Evolutionary conservation across 768 basidiomycete species (phyloP).

Genomic region (Gloeopeniophorella convolvens): DNA sequence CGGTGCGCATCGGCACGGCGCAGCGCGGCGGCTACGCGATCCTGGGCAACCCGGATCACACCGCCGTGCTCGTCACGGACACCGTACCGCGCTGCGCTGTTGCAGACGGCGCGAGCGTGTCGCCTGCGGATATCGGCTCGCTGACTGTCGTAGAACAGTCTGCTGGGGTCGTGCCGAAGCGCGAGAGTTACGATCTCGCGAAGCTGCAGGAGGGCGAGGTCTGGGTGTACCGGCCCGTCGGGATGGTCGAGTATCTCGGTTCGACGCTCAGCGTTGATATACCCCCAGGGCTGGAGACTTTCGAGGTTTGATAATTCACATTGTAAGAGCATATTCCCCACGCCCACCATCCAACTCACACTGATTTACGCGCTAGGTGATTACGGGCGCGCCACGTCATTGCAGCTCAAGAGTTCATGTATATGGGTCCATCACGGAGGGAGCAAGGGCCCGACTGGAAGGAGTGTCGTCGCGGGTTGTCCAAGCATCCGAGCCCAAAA

Average conservation of each 20-base stretch:
- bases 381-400: no score
- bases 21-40: conserved; percentile 22
- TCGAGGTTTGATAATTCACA: no score
- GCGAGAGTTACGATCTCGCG: conserved; percentile 37
- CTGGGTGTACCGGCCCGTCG: conserved; percentile 51
- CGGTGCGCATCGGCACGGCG: conserved; percentile 24
- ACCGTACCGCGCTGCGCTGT: conserved; percentile 27
- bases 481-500: no score
- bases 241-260: conserved; percentile 33
- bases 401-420: no score
- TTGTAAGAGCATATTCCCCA: no score
- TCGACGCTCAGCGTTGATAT: conserved; percentile 18
- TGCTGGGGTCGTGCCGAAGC: conserved; percentile 34
- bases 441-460: no score
- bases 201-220: conserved; percentile 44
- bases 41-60: conserved; percentile 50
- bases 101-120: conserved; percentile 31
- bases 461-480: no score
- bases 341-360: no score
- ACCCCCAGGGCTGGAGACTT: conserved; percentile 7
- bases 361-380: no score
- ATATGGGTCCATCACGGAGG: no score
- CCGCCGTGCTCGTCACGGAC: conserved; percentile 43
- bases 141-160: conserved; percentile 53
- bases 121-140: conserved; percentile 35